phyloP scores from a whole-genome alignment of 2,329 filamentous ascomycete genomes.

The Alternaria sp. region DNA sequence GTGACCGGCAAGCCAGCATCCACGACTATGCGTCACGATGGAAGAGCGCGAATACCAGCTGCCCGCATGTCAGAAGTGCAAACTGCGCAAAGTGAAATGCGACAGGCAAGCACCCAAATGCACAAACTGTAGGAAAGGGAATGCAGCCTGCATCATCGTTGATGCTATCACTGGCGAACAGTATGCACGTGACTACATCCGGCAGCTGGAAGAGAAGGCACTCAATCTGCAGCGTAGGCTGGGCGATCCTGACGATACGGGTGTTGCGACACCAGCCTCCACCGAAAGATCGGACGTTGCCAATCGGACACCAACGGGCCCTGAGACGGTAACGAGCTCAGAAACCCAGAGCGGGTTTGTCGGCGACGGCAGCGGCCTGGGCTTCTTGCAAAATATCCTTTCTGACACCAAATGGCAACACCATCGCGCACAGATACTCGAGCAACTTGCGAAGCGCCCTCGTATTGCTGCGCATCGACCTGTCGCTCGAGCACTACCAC shows the following conservation, averaged over 20 bases:
- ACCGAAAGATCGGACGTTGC: not conserved
- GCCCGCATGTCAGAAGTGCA: constrained; percentile 23
- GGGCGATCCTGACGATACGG: not conserved
- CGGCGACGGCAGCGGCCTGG: constrained; percentile 23
- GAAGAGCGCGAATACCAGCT: not conserved
- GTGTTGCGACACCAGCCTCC: not conserved
- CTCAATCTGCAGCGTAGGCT: constrained; percentile 3
- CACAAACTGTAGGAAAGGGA: constrained; percentile 15
- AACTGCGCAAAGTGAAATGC: constrained; percentile 20
- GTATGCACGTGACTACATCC: constrained; percentile 21
- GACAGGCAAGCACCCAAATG: constrained; percentile 21
- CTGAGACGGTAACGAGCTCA: constrained; percentile 4
- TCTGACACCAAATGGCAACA: constrained; percentile 21
- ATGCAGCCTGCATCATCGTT: constrained; percentile 20
- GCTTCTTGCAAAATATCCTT: constrained; percentile 20
- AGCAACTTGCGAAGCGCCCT: constrained; percentile 18
- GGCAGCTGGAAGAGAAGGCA: constrained; percentile 17
- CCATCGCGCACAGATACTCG: constrained; percentile 14
- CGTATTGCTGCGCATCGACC: constrained; percentile 6
- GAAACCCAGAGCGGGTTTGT: constrained; percentile 17
- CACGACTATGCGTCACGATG: not conserved
- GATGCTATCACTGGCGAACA: constrained; percentile 15
- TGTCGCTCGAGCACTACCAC: not conserved
- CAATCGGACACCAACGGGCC: not conserved
- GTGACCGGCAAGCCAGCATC: not conserved